Evolutionary conservation across 1,139 yeast genomes (phyloP).

Genomic region (Kodamaea suecica): DNA sequence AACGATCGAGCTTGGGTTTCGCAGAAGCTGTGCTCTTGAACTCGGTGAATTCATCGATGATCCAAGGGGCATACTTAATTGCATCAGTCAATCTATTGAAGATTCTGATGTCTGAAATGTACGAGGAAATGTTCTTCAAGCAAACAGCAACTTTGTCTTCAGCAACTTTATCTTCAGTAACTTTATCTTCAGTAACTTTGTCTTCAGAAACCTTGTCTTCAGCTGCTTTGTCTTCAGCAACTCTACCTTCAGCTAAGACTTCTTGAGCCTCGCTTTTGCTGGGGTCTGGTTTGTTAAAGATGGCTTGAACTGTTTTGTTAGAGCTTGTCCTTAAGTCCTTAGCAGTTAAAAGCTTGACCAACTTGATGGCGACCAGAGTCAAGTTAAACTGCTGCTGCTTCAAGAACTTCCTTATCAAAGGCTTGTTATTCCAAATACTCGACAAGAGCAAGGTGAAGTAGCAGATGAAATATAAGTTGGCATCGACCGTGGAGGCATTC

Average conservation of each 20-base stretch:
- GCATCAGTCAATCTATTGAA: slow-evolving; percentile 54
- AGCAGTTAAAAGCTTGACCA: slow-evolving; percentile 13
- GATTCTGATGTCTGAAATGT: slow-evolving; percentile 51
- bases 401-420: slow-evolving; percentile 30
- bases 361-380: slow-evolving; percentile 16
- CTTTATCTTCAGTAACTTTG: slow-evolving; percentile 1
- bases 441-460: slow-evolving; percentile 42
- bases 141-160: slow-evolving; percentile 35
- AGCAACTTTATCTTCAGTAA: slow-evolving; percentile 7
- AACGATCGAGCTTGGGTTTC: slow-evolving; percentile 30
- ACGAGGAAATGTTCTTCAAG: slow-evolving; percentile 42
- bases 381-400: slow-evolving; percentile 27
- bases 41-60: slow-evolving; percentile 37
- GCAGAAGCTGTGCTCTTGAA: slow-evolving; percentile 25
- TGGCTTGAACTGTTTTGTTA: slow-evolving; percentile 14
- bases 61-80: slow-evolving; percentile 51
- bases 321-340: slow-evolving; percentile 17
- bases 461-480: slow-evolving; percentile 43
- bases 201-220: background rate
- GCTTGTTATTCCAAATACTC: slow-evolving; percentile 39
- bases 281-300: slow-evolving; percentile 5
- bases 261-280: too few relatives aligned
- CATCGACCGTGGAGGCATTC: slow-evolving; percentile 36
- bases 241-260: slow-evolving; percentile 1
- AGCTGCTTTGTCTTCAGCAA: slow-evolving; percentile 12